Conservation (phyloP, 768 basidiomycete genomes). For the Rhodosporidiobolus sp. region DNA sequence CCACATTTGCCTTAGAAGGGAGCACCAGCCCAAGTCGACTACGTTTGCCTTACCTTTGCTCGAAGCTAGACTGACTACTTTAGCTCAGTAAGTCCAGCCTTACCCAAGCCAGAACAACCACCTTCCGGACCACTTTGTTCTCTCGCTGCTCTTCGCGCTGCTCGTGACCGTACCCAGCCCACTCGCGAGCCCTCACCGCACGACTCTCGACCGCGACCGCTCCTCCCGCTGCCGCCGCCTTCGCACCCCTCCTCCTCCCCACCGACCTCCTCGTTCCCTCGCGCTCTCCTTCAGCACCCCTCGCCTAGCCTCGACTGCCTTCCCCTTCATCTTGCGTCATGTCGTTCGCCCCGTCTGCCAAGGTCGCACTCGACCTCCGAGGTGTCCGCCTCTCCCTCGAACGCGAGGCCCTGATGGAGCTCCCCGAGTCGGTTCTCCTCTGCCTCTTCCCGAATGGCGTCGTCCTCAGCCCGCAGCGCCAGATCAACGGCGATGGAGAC, state of each 20-base stretch:
- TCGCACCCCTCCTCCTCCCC: background rate
- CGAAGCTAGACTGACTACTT: too few species aligned
- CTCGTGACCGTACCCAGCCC: too few species aligned
- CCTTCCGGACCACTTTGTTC: too few species aligned
- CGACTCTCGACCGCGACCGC: background rate
- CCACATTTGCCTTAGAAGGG: too few species aligned
- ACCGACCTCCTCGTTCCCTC: background rate
- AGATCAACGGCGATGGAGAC: conserved; percentile 58
- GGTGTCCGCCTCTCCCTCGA: conserved; percentile 90
- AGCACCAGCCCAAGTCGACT: too few species aligned
- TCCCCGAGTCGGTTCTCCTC: conserved; percentile 92
- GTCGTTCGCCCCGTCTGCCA: conserved; percentile 27
- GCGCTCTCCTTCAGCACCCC: background rate
- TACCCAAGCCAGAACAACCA: too few species aligned
- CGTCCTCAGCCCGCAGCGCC: conserved; percentile 74
- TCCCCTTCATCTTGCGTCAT: too few species aligned
- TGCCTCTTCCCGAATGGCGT: conserved; percentile 97
- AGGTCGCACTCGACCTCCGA: conserved; percentile 80
- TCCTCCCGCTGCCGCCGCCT: too few species aligned
- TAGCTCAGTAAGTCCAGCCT: too few species aligned
- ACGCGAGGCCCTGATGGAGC: conserved; percentile 94
- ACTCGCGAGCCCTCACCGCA: too few species aligned
- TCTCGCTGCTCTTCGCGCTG: too few species aligned
- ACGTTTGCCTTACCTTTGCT: too few species aligned
- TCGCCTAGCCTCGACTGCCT: background rate